Evolutionary conservation across 164 flowering plant species (phyloP).

Genomic region (Kingdonia uniflora): DNA sequence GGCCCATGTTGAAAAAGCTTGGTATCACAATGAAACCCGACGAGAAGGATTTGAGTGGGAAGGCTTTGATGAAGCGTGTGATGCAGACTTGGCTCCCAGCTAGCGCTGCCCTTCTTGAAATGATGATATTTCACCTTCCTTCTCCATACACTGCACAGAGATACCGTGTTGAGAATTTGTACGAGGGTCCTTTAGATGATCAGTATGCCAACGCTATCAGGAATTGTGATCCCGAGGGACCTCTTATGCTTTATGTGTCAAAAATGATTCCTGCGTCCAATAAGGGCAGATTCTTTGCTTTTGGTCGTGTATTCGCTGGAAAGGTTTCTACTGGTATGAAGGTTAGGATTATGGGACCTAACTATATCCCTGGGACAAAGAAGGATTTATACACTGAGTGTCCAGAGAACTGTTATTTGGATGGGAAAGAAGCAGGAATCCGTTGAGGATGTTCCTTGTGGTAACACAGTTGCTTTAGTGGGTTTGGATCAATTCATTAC

Average conservation of each 20-base stretch:
- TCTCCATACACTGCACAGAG: conserved; percentile 24
- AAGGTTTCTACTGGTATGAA: conserved; percentile 26
- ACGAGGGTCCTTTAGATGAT: conserved; percentile 27
- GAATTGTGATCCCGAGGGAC: conserved; percentile 28
- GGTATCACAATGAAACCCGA: too few species aligned
- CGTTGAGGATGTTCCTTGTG: conserved; percentile 31
- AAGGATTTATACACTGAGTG: conserved; percentile 24
- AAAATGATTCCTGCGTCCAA: conserved; percentile 32
- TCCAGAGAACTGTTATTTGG: conserved; percentile 32
- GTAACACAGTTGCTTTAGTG: conserved; percentile 25
- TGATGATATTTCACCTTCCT: conserved; percentile 30
- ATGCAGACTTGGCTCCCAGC: conserved; percentile 33
- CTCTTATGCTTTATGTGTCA: conserved; percentile 27
- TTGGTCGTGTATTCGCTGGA: conserved; percentile 28
- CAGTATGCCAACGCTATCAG: conserved; percentile 23
- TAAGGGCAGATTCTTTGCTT: conserved; percentile 28
- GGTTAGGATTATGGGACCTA: conserved; percentile 30
- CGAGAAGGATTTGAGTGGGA: conserved; percentile 23
- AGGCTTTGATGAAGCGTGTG: conserved; percentile 28
- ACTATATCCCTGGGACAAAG: conserved; percentile 25
- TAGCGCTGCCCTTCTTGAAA: conserved; percentile 19
- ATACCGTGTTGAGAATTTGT: conserved; percentile 27
- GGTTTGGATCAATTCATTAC: conserved; percentile 30
- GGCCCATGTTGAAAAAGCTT: conserved; percentile 25
- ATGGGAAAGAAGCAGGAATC: conserved; percentile 30